phyloP scores from a whole-genome alignment of 1,284 basidiomycete species.

The Trichosporon ovoides region DNA sequence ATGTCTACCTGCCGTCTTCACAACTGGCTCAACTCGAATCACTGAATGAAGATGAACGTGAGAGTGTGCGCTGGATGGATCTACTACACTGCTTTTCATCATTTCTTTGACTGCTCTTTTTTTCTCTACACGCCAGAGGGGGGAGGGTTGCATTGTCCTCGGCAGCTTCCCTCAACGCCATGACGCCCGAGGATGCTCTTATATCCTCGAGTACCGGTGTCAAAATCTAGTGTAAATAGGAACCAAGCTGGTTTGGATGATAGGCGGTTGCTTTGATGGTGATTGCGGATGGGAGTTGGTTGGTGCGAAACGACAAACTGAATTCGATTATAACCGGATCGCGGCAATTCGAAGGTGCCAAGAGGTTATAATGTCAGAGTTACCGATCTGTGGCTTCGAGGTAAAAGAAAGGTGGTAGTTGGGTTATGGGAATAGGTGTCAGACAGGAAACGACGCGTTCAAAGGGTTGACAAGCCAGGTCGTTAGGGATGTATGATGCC shows the following conservation, averaged over 20 bases:
- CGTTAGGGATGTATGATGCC: neutral
- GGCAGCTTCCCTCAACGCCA: conserved; percentile 11
- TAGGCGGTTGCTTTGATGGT: conserved; percentile 8
- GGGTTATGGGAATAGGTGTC: neutral
- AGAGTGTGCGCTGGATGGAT: neutral
- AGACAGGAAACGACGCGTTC: neutral
- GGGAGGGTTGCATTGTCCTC: conserved; percentile 18
- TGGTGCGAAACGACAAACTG: neutral
- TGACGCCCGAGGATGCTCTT: conserved; percentile 10
- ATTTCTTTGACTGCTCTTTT: conserved; percentile 15
- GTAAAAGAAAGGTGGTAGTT: conserved; percentile 1
- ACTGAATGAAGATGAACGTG: neutral
- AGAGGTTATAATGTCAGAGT: neutral
- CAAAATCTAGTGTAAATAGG: conserved; percentile 22
- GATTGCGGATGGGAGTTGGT: conserved; percentile 6
- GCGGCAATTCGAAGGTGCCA: neutral
- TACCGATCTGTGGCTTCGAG: conserved; percentile 5
- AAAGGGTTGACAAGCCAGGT: neutral
- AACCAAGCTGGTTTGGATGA: conserved; percentile 22
- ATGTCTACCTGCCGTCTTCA: no score
- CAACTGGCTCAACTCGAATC: no score
- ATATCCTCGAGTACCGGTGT: conserved; percentile 13
- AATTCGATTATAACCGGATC: neutral
- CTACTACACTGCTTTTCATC: conserved; percentile 16
- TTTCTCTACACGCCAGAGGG: conserved; percentile 19